Evolutionary conservation across 2,329 filamentous ascomycete genomes (phyloP).

Genomic region (Plenodomus lindquistii): DNA sequence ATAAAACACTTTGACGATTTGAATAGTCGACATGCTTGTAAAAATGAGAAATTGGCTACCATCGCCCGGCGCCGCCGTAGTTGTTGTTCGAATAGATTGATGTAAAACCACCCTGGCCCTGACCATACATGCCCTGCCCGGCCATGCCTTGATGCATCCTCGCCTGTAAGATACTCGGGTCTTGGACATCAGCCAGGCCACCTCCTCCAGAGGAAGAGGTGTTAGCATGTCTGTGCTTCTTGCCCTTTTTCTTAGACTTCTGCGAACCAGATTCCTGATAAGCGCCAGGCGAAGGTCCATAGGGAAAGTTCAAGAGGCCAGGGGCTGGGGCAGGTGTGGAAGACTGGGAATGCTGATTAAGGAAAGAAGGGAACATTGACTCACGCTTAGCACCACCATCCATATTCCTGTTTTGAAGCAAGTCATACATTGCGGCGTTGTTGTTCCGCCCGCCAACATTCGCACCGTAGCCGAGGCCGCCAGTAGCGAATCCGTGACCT

Average conservation of each 20-base stretch:
- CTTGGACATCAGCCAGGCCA: conserved; percentile 99
- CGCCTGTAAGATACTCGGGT: conserved; percentile 99
- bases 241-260: conserved; percentile 99
- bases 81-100: conserved; percentile 73
- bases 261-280: conserved; percentile 85
- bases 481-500: conserved; percentile 77
- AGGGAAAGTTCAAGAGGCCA: conserved; percentile 88
- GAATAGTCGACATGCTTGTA: conserved; percentile 32
- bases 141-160: conserved; percentile 87
- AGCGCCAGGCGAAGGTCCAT: conserved; percentile 81
- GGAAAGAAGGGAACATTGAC: conserved; percentile 93
- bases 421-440: conserved; percentile 73
- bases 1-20: conserved; percentile 38
- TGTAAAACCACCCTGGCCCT: conserved; percentile 91
- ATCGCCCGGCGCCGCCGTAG: conserved; percentile 45
- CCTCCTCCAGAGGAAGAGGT: conserved; percentile 99
- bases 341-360: conserved; percentile 81
- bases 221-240: conserved; percentile 99
- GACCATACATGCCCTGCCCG: conserved; percentile 88
- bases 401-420: conserved; percentile 69
- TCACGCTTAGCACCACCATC: conserved; percentile 89
- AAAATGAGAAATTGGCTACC: conserved; percentile 41
- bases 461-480: conserved; percentile 64
- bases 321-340: conserved; percentile 86
- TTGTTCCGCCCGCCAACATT: conserved; percentile 71